Conservation (phyloP, 441 rosid genomes). For the Adansonia rubrostipa region DNA sequence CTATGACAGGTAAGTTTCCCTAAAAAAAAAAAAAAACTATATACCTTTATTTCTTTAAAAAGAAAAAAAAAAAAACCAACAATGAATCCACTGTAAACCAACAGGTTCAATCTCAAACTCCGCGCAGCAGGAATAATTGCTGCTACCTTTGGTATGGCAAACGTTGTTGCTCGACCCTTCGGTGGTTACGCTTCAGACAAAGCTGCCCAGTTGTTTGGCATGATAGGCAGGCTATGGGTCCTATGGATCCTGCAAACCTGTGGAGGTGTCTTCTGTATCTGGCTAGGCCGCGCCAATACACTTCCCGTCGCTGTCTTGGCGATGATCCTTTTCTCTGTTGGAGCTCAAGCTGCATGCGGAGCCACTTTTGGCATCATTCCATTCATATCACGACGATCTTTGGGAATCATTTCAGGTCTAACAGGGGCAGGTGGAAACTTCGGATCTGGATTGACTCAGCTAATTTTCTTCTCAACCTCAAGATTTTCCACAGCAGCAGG, state of each 20-base stretch:
- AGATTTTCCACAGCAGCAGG: slow-evolving; percentile 58
- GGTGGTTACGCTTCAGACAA: slow-evolving; percentile 55
- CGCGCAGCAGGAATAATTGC: slow-evolving; percentile 74
- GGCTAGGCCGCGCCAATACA: slow-evolving; percentile 20
- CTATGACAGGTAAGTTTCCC: neutral
- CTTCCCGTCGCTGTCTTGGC: slow-evolving; percentile 5
- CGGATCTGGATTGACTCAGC: slow-evolving; percentile 73
- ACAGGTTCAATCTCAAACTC: slow-evolving; percentile 45
- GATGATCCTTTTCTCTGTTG: slow-evolving; percentile 15
- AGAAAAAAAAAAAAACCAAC: neutral
- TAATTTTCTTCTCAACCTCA: slow-evolving; percentile 64
- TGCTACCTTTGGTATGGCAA: slow-evolving; percentile 81
- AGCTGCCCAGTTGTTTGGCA: slow-evolving; percentile 4
- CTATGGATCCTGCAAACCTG: slow-evolving; percentile 13
- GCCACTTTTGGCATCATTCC: slow-evolving; percentile 21
- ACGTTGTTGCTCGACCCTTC: slow-evolving; percentile 69
- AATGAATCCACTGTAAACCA: neutral
- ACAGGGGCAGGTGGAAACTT: slow-evolving; percentile 88
- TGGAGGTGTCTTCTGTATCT: slow-evolving; percentile 15
- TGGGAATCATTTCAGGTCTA: slow-evolving; percentile 73
- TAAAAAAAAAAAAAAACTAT: neutral
- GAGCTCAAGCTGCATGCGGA: slow-evolving; percentile 20
- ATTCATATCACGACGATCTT: slow-evolving; percentile 68
- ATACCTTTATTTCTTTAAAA: neutral
- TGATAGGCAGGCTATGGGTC: slow-evolving; percentile 20